Conservation (phyloP, 1,139 yeast species). For the Yamadazyma sp. region DNA sequence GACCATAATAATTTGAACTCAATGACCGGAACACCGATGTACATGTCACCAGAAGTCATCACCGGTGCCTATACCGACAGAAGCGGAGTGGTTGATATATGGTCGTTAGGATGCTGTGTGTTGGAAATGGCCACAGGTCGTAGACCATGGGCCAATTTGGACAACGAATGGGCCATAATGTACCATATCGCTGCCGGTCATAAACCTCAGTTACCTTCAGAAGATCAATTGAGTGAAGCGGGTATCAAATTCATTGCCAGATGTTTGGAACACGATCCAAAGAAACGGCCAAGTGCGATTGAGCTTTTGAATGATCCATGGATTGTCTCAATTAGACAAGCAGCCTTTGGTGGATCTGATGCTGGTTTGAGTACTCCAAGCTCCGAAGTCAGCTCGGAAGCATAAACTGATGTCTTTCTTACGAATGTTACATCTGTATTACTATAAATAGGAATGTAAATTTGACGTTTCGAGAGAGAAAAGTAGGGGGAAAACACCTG, state of each 20-base stretch:
- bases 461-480: no score
- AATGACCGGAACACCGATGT: constrained; percentile 98
- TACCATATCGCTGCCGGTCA: constrained; percentile 97
- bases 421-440: no score
- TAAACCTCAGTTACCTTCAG: constrained; percentile 78
- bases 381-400: constrained; percentile 26
- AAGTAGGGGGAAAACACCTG: no score
- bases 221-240: constrained; percentile 71
- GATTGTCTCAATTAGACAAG: constrained; percentile 71
- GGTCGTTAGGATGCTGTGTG: constrained; percentile 84
- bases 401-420: no score
- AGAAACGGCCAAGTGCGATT: constrained; percentile 75
- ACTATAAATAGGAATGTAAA: neutral
- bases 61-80: constrained; percentile 70
- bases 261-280: constrained; percentile 84
- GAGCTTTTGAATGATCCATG: constrained; percentile 89
- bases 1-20: constrained; percentile 36
- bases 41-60: constrained; percentile 97
- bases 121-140: constrained; percentile 82
- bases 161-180: constrained; percentile 98
- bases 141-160: constrained; percentile 87
- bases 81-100: constrained; percentile 76
- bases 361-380: constrained; percentile 37
- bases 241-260: constrained; percentile 73
- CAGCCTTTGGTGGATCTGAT: constrained; percentile 58